Conservation (phyloP, 352 stramenopile species). For the Phytophthora macrochlamydospora region DNA sequence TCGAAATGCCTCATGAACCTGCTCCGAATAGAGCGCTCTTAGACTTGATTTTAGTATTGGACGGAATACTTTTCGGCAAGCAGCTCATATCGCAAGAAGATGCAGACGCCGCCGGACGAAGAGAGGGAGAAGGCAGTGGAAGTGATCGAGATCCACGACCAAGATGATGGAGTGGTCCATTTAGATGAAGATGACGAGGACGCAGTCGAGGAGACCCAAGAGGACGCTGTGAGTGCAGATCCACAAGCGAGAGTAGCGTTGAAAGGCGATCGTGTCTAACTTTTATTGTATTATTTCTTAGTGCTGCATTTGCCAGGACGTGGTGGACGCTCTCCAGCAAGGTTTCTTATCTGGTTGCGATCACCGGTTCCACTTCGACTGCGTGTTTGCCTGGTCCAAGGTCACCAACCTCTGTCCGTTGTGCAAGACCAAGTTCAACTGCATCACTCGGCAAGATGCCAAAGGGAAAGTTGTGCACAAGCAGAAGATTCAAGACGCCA, state of each 20-base stretch:
- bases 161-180: not conserved
- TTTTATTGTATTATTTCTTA: conserved; percentile 14
- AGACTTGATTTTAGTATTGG: not conserved
- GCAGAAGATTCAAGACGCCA: conserved; percentile 50
- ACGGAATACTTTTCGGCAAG: too few relatives aligned
- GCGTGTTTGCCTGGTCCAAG: conserved; percentile 81
- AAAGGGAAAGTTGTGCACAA: conserved; percentile 41
- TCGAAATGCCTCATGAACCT: not conserved
- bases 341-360: conserved; percentile 67
- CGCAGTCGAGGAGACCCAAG: conserved; percentile 37
- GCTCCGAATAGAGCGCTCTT: not conserved
- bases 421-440: conserved; percentile 79
- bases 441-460: conserved; percentile 47
- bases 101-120: not conserved
- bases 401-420: conserved; percentile 86
- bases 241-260: not conserved
- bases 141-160: not conserved
- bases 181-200: conserved; percentile 25
- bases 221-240: conserved; percentile 33
- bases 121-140: conserved; percentile 15
- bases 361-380: conserved; percentile 88
- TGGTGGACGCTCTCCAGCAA: conserved; percentile 55
- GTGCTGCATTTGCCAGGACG: conserved; percentile 87
- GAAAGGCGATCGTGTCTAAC: conserved; percentile 1
- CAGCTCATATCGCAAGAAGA: not conserved